Percentiles rank a stretch among this genome's conserved stretches.
phyloP scores from a whole-genome alignment of 805 yeast genomes.

The Metschnikowia cubensis region DNA sequence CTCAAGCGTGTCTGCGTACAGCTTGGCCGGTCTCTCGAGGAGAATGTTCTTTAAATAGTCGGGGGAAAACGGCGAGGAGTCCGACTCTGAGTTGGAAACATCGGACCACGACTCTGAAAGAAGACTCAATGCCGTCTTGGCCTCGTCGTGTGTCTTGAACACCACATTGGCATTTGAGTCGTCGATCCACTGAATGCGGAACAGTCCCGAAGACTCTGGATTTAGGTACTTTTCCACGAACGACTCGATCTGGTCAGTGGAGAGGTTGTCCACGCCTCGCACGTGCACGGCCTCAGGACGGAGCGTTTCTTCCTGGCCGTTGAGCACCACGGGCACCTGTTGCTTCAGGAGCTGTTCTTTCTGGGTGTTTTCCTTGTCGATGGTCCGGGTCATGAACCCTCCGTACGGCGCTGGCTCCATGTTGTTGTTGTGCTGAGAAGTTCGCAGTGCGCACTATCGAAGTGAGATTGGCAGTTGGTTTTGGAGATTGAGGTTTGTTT shows the following conservation, averaged over 20 bases:
- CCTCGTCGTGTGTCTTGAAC: conserved; percentile 43
- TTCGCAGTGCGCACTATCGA: not conserved
- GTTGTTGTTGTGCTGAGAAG: not conserved
- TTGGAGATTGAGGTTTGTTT: not conserved
- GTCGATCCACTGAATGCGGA: conserved; percentile 61
- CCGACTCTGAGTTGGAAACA: conserved; percentile 1
- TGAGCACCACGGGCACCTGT: conserved; percentile 28
- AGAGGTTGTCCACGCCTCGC: conserved; percentile 60
- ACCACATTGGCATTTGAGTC: conserved; percentile 56
- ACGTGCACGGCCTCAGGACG: conserved; percentile 49
- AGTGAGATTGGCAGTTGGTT: not conserved
- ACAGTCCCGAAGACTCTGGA: conserved; percentile 28
- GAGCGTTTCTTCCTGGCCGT: conserved; percentile 29
- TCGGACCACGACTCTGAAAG: conserved; percentile 25
- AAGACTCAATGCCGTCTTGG: conserved; percentile 33
- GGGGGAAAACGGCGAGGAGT: conserved; percentile 9
- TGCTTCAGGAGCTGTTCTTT: conserved; percentile 29
- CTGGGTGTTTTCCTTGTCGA: conserved; percentile 36
- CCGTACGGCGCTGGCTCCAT: conserved; percentile 37
- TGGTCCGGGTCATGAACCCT: conserved; percentile 37
- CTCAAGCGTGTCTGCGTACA: conserved; percentile 34
- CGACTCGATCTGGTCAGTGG: conserved; percentile 55
- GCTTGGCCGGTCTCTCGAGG: conserved; percentile 39
- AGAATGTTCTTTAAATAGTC: conserved; percentile 24
- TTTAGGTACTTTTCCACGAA: conserved; percentile 44